These are phyloP conservation scores for Avena insularis DNA, from an alignment of 176 grass and related monocot genomes.

Conservation along the genomic window DNA sequence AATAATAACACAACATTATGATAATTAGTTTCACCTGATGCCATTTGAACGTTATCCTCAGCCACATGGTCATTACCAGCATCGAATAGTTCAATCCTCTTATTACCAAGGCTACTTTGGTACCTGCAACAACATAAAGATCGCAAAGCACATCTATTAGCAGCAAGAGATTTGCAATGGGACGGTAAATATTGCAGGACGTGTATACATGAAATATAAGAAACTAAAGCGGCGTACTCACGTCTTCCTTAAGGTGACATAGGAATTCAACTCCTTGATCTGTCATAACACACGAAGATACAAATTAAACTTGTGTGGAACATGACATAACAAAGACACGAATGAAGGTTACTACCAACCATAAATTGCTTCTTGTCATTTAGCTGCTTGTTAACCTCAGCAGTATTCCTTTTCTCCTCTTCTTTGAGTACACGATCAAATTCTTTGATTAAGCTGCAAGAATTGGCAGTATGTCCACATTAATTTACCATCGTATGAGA, in stretches of 20 bases:
- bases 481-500: background rate
- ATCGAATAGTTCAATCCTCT: slow-evolving; percentile 95
- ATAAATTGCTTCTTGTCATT: slow-evolving; percentile 98
- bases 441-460: slow-evolving; percentile 82
- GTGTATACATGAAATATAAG: slow-evolving; percentile 14
- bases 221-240: slow-evolving; percentile 40
- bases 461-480: background rate
- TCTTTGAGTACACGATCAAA: slow-evolving; percentile 86
- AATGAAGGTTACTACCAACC: slow-evolving; percentile 49
- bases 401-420: slow-evolving; percentile 67
- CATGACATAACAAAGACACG: background rate
- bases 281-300: slow-evolving; percentile 45
- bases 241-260: slow-evolving; percentile 95
- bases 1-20: background rate
- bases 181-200: background rate
- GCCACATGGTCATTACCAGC: slow-evolving; percentile 64
- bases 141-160: background rate
- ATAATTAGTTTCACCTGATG: slow-evolving; percentile 63
- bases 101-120: slow-evolving; percentile 93
- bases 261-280: slow-evolving; percentile 99
- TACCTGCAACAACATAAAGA: slow-evolving; percentile 62
- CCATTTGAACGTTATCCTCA: slow-evolving; percentile 76
- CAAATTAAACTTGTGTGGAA: slow-evolving; percentile 29
- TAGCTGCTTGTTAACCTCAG: slow-evolving; percentile 90
- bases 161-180: background rate